Evolutionary conservation across 208 protist species (phyloP), one percentile per base, ranked within the genome.

Genomic region (Leishmania turanica): DNA sequence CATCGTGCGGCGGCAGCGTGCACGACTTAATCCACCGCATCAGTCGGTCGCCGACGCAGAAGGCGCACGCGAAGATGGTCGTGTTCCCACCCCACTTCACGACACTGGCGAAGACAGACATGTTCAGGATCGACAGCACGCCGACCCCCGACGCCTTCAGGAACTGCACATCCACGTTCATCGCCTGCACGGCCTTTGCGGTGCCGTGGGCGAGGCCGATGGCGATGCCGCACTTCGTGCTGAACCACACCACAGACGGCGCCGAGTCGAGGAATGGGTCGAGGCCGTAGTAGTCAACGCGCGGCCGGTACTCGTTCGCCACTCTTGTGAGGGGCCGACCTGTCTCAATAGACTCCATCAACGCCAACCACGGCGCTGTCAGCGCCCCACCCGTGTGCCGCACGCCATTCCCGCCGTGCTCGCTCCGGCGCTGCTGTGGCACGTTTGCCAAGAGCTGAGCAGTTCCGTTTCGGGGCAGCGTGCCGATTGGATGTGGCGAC

Each of bases 51-150:
- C 94, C 94, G 17, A 91, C 42, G 78, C 89, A 95, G 72, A 97
- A 97, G 34, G 92, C 92, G 21, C 74, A 64, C 34, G 90, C 85
- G 69, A 95, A 89, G 9, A 96, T 75, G 15, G 87, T 75, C 51
- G 81, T 90, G 83, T 96, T 97, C 27, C 94, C 94, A 34, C 90
- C 92, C 93, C 94, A 97, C 85, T 97, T 97, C 7, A 97, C 82
- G 17, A 95, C 91, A 62, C 85, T 91, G 21, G 92, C 90, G 71
- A 95, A 87, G 40, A 96, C 91, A 51, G 94, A 92, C 86, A 94
- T 90, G 85, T 97, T 97, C 4, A 96, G 79, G 75, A 97, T 89
- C 47, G 94, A 94, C 40, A 97, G 77, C 42, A 95, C 87, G 8
- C 93, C 92, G 3, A 96, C 89, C 31, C 92, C 92, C 17, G 92